Conservation (phyloP, 2,329 filamentous ascomycete genomes). For the Talaromyces sp. region DNA sequence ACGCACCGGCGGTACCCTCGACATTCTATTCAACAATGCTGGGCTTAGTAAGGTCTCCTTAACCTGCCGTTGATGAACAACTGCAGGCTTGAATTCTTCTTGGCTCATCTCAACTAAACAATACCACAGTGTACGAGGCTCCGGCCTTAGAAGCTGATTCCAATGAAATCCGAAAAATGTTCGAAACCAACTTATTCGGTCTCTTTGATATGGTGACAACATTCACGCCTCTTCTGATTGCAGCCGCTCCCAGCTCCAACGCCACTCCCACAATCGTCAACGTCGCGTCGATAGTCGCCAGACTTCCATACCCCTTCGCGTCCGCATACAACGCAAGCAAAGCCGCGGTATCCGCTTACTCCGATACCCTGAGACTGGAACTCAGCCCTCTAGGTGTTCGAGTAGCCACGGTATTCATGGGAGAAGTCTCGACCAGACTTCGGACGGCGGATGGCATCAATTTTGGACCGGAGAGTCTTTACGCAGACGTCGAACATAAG, state of each 20-base stretch:
- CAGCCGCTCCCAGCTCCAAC: not conserved
- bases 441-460: not conserved
- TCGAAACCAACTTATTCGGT: conserved; percentile 8
- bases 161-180: conserved; percentile 4
- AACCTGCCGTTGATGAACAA: too few species aligned
- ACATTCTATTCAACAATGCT: conserved; percentile 9
- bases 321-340: conserved; percentile 9
- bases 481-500: not conserved
- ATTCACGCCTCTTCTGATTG: conserved; percentile 4
- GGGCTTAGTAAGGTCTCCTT: not conserved
- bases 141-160: conserved; percentile 7
- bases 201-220: conserved; percentile 3
- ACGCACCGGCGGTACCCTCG: not conserved
- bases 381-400: conserved; percentile 2
- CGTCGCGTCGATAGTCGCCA: conserved; percentile 3
- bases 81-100: not conserved
- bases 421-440: conserved; percentile 7
- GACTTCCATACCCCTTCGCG: conserved; percentile 5
- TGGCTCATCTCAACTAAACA: not conserved
- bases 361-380: conserved; percentile 6
- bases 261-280: conserved; percentile 6
- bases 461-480: not conserved
- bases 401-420: conserved; percentile 6
- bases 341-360: conserved; percentile 6
- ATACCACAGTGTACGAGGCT: conserved; percentile 7